These are phyloP conservation scores for Haplographium delicatum DNA, from an alignment of 495 filamentous ascomycete species.

Conservation along the genomic window DNA sequence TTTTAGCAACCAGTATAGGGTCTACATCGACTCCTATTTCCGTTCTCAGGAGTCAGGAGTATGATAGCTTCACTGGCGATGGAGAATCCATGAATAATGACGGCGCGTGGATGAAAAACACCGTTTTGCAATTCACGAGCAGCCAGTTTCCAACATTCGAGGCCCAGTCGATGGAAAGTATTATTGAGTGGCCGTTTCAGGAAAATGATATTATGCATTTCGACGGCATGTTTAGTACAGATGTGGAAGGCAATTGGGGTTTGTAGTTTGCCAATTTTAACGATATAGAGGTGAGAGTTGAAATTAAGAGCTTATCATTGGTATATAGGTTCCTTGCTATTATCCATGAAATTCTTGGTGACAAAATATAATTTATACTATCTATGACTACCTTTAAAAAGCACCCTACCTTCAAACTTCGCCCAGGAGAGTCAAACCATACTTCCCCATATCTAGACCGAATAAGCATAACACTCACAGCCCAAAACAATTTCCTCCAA, in stretches of 20 bases:
- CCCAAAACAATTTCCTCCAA: background rate
- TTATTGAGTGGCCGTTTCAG: slow-evolving; percentile 8
- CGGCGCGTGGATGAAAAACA: background rate
- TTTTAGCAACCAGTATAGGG: background rate
- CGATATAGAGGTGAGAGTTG: background rate
- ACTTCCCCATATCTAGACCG: background rate
- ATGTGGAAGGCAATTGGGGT: slow-evolving; percentile 16
- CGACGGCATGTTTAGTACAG: slow-evolving; percentile 16
- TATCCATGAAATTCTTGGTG: background rate
- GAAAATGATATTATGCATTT: slow-evolving; percentile 19
- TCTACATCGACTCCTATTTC: background rate
- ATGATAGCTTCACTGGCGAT: background rate
- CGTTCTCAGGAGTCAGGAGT: background rate
- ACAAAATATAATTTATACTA: background rate
- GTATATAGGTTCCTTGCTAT: background rate
- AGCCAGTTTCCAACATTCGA: slow-evolving; percentile 6
- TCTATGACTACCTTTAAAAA: background rate
- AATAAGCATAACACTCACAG: background rate
- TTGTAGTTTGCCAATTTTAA: background rate
- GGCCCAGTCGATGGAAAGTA: background rate
- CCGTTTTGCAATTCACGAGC: slow-evolving; percentile 7
- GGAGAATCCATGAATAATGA: background rate
- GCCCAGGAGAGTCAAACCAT: background rate
- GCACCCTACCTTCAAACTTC: background rate
- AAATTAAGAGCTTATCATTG: background rate